phyloP scores from a whole-genome alignment of 2,329 filamentous ascomycete species.

The Coleophoma eucalyptorum region DNA sequence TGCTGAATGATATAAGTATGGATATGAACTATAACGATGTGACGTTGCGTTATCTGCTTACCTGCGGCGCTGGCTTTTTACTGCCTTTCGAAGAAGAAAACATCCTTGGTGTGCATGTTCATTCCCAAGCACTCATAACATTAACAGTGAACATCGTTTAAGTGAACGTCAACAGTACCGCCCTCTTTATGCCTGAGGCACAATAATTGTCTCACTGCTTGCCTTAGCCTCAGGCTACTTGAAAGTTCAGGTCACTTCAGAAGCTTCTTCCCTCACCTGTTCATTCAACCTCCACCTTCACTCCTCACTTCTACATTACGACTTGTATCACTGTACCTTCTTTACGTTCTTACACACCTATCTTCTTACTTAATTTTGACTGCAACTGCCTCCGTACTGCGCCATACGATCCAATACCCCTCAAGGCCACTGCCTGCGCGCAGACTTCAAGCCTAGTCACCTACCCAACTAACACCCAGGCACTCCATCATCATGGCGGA shows the following conservation, averaged over 20 bases:
- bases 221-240: too few species aligned
- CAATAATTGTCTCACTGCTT: too few species aligned
- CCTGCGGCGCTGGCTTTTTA: conserved; percentile 71
- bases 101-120: conserved; percentile 35
- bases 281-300: conserved; percentile 1
- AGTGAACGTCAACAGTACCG: too few species aligned
- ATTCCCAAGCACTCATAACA: not conserved
- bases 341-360: too few species aligned
- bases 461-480: not conserved
- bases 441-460: not conserved
- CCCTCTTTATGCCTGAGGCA: too few species aligned
- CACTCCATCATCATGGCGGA: conserved; percentile 62
- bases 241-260: too few species aligned
- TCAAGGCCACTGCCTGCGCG: not conserved
- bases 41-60: conserved; percentile 34
- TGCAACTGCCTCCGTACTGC: too few species aligned
- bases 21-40: conserved; percentile 2
- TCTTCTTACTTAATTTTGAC: too few species aligned
- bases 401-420: too few species aligned
- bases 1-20: conserved; percentile 37
- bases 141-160: too few species aligned
- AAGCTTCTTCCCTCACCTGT: too few species aligned
- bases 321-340: too few species aligned
- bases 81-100: conserved; percentile 60
- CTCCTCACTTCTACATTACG: not conserved